Percentiles rank a stretch among this genome's conserved stretches.
Evolutionary conservation across 768 basidiomycete species (phyloP).

Genomic region (Basidioascus undulatus): DNA sequence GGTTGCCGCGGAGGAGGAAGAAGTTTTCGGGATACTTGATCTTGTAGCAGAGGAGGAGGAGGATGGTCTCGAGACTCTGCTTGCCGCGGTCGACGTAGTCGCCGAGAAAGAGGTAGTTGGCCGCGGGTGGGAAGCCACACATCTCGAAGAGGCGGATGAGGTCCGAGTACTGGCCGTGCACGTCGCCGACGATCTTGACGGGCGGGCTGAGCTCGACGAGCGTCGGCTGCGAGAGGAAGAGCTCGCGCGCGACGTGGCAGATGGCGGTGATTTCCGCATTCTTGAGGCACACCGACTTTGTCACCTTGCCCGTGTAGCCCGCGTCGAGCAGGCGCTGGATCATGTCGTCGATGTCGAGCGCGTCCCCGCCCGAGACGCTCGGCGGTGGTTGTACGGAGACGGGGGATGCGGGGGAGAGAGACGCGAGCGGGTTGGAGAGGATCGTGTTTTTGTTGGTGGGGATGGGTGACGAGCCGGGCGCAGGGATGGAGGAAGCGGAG

Average conservation of each 20-base stretch:
- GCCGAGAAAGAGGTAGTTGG: conserved; percentile 95
- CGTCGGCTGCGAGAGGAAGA: conserved; percentile 87
- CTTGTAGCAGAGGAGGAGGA: conserved; percentile 92
- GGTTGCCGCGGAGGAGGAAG: conserved; percentile 89
- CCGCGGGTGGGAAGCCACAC: conserved; percentile 93
- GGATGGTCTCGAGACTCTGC: conserved; percentile 92
- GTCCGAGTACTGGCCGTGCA: conserved; percentile 97
- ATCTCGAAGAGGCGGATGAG: conserved; percentile 96
- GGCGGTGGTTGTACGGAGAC: conserved; percentile 12
- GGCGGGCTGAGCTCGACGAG: conserved; percentile 91
- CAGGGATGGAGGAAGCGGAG: background rate
- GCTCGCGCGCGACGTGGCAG: conserved; percentile 83
- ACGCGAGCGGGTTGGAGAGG: conserved; percentile 36
- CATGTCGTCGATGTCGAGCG: conserved; percentile 91
- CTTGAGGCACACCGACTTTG: conserved; percentile 83
- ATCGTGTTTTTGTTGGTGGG: conserved; percentile 41
- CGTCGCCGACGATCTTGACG: conserved; percentile 97
- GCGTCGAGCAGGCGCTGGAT: conserved; percentile 86
- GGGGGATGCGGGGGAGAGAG: conserved; percentile 16
- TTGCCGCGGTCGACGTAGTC: conserved; percentile 99
- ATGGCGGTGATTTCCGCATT: conserved; percentile 85
- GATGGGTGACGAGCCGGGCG: conserved; percentile 7
- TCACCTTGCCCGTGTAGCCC: conserved; percentile 93
- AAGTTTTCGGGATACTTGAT: conserved; percentile 99
- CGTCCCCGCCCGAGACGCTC: conserved; percentile 16